A percentile compares a stretch with the other conserved stretches of the same genome.
phyloP scores from a whole-genome alignment of 2,329 filamentous ascomycete species.

The Pyricularia grisea region DNA sequence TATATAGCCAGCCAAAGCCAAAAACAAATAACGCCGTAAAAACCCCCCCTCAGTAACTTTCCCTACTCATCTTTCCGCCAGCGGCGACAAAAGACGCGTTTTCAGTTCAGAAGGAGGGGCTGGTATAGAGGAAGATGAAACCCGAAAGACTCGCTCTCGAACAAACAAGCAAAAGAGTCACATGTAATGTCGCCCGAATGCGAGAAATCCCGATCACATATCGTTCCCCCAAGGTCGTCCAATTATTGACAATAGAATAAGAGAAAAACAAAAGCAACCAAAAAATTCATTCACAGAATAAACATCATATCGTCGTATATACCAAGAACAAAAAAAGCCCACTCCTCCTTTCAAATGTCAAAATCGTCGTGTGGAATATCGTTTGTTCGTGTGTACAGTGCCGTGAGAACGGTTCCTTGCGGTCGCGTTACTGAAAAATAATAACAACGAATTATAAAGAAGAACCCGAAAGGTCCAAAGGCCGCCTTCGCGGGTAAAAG shows the following conservation, averaged over 20 bases:
- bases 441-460: not conserved
- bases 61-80: not conserved
- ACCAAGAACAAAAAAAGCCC: not conserved
- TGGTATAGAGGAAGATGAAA: not conserved
- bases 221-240: not conserved
- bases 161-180: not conserved
- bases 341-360: not conserved
- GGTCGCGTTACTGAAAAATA: not conserved
- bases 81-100: not conserved
- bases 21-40: slow-evolving; percentile 4
- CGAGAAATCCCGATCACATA: not conserved
- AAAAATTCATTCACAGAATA: not conserved
- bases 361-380: not conserved
- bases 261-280: slow-evolving; percentile 3
- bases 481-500: not conserved
- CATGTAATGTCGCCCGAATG: not conserved
- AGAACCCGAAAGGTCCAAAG: not conserved
- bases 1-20: slow-evolving; percentile 11
- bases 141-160: not conserved
- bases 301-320: slow-evolving; percentile 1
- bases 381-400: not conserved
- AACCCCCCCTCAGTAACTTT: not conserved
- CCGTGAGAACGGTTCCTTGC: not conserved
- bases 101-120: not conserved
- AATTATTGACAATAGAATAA: slow-evolving; percentile 5